A percentile compares a stretch with the other conserved stretches of the same genome.
Evolutionary conservation across 192 early-diverging fungal species (phyloP).

Genomic region (Obelidium mucronatum): DNA sequence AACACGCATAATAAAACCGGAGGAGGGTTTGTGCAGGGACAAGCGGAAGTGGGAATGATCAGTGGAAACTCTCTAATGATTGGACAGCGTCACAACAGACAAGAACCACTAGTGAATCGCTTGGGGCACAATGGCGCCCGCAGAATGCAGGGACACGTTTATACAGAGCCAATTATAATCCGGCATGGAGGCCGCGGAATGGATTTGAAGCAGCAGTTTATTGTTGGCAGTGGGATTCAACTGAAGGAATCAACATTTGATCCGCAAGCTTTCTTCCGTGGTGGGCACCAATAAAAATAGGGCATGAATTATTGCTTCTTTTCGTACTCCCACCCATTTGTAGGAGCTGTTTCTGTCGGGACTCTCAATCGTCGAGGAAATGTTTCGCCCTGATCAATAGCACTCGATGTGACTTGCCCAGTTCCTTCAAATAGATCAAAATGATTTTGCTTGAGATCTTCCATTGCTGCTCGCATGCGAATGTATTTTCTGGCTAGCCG

Average conservation of each 20-base stretch:
- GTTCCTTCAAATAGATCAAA: conserved; percentile 54
- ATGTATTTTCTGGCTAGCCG: conserved; percentile 47
- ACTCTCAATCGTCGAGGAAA: conserved; percentile 54
- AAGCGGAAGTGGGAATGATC: conserved; percentile 12
- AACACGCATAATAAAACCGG: neutral
- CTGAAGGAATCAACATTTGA: conserved; percentile 36
- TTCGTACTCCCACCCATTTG: conserved; percentile 55
- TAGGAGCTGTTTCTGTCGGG: conserved; percentile 56
- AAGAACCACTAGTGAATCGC: neutral
- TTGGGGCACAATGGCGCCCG: neutral
- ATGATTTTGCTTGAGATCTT: conserved; percentile 54
- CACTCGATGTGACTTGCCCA: conserved; percentile 24
- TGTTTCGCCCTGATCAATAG: conserved; percentile 20
- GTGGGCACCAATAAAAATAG: conserved; percentile 4
- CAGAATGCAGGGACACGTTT: conserved; percentile 43
- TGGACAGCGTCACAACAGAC: neutral
- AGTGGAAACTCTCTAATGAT: conserved; percentile 5
- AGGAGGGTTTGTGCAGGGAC: neutral
- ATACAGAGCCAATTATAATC: conserved; percentile 50
- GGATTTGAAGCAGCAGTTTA: conserved; percentile 46
- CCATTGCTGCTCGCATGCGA: conserved; percentile 55
- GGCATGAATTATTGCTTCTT: conserved; percentile 29
- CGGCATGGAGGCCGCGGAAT: conserved; percentile 28
- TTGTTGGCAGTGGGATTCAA: conserved; percentile 40
- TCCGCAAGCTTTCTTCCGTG: neutral